A percentile compares a stretch with the other conserved stretches of the same genome.
Conservation (phyloP, 805 yeast species). For the Zygoascus flipseniorum region DNA sequence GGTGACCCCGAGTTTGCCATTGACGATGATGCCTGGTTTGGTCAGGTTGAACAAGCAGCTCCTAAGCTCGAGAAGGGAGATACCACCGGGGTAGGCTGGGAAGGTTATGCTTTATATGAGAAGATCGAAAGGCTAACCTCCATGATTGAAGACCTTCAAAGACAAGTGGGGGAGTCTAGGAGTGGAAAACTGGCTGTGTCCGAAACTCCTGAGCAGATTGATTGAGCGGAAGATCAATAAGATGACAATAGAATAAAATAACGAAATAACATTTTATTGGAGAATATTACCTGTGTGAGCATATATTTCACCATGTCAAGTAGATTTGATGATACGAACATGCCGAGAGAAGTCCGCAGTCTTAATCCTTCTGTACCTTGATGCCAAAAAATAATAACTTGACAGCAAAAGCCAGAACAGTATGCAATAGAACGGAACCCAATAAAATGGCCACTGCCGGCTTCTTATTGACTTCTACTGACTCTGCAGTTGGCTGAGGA, state of each 20-base stretch:
- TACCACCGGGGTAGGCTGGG: constrained; percentile 15
- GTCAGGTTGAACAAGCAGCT: constrained; percentile 36
- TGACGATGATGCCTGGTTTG: constrained; percentile 39
- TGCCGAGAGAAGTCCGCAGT: no score
- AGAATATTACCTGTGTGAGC: no score
- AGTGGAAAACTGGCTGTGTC: no score
- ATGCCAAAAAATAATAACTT: constrained; percentile 53
- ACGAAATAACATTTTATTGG: no score
- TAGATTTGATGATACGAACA: no score
- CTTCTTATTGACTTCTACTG: constrained; percentile 32
- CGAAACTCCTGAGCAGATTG: no score
- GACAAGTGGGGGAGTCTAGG: neutral
- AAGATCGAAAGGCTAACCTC: constrained; percentile 14
- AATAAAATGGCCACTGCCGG: constrained; percentile 31
- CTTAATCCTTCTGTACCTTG: constrained; percentile 6
- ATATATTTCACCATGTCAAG: no score
- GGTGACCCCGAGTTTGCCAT: constrained; percentile 61
- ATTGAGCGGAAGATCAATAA: no score
- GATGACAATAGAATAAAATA: no score
- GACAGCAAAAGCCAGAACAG: constrained; percentile 53
- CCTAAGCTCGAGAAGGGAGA: constrained; percentile 50
- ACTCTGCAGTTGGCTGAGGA: constrained; percentile 17
- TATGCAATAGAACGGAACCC: constrained; percentile 40
- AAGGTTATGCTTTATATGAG: constrained; percentile 11
- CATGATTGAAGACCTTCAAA: constrained; percentile 10